Conservation (phyloP, 2,329 filamentous ascomycete species). For the Ascochyta rabiei region DNA sequence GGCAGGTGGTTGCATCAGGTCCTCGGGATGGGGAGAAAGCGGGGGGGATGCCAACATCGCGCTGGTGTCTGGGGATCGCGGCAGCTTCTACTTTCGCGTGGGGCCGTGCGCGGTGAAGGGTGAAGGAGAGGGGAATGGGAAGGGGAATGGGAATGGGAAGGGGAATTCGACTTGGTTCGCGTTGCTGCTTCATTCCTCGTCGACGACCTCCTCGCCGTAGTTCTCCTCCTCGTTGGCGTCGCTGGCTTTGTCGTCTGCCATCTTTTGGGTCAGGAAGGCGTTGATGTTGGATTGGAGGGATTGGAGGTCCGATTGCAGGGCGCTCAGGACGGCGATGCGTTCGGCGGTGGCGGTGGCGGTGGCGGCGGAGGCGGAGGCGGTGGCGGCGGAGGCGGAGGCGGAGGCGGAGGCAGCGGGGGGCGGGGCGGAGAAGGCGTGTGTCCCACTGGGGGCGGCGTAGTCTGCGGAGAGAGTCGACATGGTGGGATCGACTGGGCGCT, state of each 20-base stretch:
- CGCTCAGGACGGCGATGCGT: constrained; percentile 65
- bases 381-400: constrained; percentile 36
- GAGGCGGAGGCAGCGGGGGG: constrained; percentile 23
- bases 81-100: too few species aligned
- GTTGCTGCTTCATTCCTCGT: constrained; percentile 59
- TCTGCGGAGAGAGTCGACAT: constrained; percentile 54
- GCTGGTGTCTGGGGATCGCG: too few species aligned
- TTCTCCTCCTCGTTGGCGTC: constrained; percentile 66
- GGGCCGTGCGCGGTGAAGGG: too few species aligned
- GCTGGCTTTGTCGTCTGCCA: constrained; percentile 71
- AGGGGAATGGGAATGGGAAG: too few species aligned
- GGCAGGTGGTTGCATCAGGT: too few species aligned
- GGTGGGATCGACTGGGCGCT: background rate
- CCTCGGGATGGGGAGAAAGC: too few species aligned
- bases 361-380: constrained; percentile 38
- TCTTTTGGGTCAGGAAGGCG: constrained; percentile 71
- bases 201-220: constrained; percentile 81
- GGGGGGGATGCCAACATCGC: too few species aligned
- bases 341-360: too few species aligned
- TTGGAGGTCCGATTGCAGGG: constrained; percentile 63
- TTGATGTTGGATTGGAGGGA: constrained; percentile 72
- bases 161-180: too few species aligned
- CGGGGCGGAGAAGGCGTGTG: constrained; percentile 27
- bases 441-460: constrained; percentile 59
- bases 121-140: too few species aligned